These are phyloP conservation scores for Vicia sativa DNA, from an alignment of 306 rosid genomes.

Conservation along the genomic window DNA sequence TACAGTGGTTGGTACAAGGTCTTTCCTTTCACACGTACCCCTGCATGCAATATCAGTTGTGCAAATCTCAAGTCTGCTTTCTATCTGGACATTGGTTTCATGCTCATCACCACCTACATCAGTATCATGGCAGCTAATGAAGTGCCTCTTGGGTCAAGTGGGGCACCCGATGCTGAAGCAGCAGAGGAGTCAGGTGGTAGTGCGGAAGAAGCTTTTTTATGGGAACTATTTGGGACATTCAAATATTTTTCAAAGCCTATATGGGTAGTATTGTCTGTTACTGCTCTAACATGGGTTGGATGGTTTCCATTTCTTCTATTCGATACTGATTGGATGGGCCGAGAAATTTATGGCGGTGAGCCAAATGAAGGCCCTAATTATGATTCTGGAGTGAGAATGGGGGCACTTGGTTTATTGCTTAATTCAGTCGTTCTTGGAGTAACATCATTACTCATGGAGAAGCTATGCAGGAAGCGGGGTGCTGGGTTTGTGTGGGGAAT, in stretches of 20 bases:
- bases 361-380: slow-evolving; percentile 78
- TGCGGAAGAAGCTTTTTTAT: slow-evolving; percentile 82
- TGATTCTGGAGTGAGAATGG: slow-evolving; percentile 87
- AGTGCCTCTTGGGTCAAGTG: slow-evolving; percentile 58
- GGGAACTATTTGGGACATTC: slow-evolving; percentile 91
- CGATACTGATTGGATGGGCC: slow-evolving; percentile 99
- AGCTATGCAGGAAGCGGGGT: slow-evolving; percentile 83
- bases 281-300: slow-evolving; percentile 86
- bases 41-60: slow-evolving; percentile 76
- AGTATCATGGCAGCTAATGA: slow-evolving; percentile 77
- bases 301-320: slow-evolving; percentile 95
- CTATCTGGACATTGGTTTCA: slow-evolving; percentile 63
- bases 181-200: slow-evolving; percentile 55
- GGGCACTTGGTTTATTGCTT: slow-evolving; percentile 87
- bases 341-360: slow-evolving; percentile 95
- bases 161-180: slow-evolving; percentile 42
- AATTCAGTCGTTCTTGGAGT: slow-evolving; percentile 90
- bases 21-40: slow-evolving; percentile 66
- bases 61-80: slow-evolving; percentile 99
- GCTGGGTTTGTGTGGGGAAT: slow-evolving; percentile 91
- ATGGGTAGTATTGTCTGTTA: slow-evolving; percentile 78
- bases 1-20: slow-evolving; percentile 84
- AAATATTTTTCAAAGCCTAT: slow-evolving; percentile 69
- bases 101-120: slow-evolving; percentile 64
- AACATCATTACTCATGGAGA: slow-evolving; percentile 88